Base-by-base conservation (phyloP, 2,329 filamentous ascomycete species). In the Pyrenophora graminea region DNA sequence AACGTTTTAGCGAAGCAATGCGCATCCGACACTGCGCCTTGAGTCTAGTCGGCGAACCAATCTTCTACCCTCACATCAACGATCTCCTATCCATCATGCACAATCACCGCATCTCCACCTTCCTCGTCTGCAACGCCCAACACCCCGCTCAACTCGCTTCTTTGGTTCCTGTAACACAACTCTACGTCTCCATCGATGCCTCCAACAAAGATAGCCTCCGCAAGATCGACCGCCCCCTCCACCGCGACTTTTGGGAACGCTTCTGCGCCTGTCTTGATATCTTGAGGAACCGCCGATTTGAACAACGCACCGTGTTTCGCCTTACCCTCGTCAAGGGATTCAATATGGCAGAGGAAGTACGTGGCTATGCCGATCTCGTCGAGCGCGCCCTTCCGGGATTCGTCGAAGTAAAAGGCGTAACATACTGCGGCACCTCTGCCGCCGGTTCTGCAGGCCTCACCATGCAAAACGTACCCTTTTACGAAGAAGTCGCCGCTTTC, bases 381-480 rank as follows among this genome's bases (percentile, higher is more conserved):
- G 89, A 92, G 68, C 85, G 86, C 59, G 92, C 89, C 0, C 80
- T 96, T 18, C 93, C 93, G 0, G 93, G 90, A 72, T 96, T 97
- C 69, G 85, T 97, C 41, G 93, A 97, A 77, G 83, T 97, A 73
- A 97, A 97, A 78, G 93, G 93, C 47, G 93, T 97, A 32, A 97
- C 93, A 0, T 97, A 94, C 77, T 97, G 94, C 74, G 94, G 94
- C 34, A 97, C 93, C 0, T 87, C 87, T 6, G 91, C 91, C 1
- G 89, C 89, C 7, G 87, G 89, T 3, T 88, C 87, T 45, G 92
- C 91, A 0, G 93, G 93, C 0, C 79, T 97, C 39, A 94, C 86
- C n/a, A 97, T 97, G 93, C 85, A 90, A 66, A 97, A 97, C 68
- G 94, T 97, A 8, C 93, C 93, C 0, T 97, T 96, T 69, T 97